Evolutionary conservation across 2,329 filamentous ascomycete species (phyloP), one percentile per base, ranked within the genome.

Genomic region (Colletotrichum abscissum): DNA sequence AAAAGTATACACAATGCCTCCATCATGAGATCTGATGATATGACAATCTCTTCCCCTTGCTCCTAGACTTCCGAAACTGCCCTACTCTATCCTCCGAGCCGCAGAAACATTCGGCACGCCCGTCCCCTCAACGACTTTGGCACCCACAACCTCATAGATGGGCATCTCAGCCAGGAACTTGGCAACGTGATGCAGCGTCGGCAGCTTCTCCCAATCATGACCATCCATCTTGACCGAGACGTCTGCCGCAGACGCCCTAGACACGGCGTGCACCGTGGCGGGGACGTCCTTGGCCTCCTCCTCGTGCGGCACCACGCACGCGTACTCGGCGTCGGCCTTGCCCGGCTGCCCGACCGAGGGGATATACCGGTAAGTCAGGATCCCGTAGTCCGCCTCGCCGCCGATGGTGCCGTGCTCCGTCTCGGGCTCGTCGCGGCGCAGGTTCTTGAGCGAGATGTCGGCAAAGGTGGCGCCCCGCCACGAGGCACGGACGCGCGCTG

Each of bases 151-250:
- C 69, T 87, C 86, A 76, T 88, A 91, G 1, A 91, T 79, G 0
- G 90, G 90, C 5, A 92, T 82, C 75, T 90, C 87, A 1, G 85
- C 85, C 69, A 92, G 78, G 16, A 85, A 82, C 24, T 81, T 79
- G 5, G 89, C 81, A 9, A 92, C 80, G 77, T 92, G 88, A 76
- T 92, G 89, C 65, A 92, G 80, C 2, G 90, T 92, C 0, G 91
- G 91, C 71, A 92, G 78, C 5, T 80, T 81, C 59, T 89, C 82
- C 89, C 86, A 89, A 76, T 89, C 86, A 19, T 86, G 75, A 0
- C 80, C 81, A 52, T 89, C 83, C 67, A 91, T 86, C 63, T 81
- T 79, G 63, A 92, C 79, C 1, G 87, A 86, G 14, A 83, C 83
- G 1, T 77, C 79, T 0, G 86, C 80, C 33, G 63, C 62, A 0